Base-by-base conservation (phyloP, 495 filamentous ascomycete species). In the Daldinia childiae region DNA sequence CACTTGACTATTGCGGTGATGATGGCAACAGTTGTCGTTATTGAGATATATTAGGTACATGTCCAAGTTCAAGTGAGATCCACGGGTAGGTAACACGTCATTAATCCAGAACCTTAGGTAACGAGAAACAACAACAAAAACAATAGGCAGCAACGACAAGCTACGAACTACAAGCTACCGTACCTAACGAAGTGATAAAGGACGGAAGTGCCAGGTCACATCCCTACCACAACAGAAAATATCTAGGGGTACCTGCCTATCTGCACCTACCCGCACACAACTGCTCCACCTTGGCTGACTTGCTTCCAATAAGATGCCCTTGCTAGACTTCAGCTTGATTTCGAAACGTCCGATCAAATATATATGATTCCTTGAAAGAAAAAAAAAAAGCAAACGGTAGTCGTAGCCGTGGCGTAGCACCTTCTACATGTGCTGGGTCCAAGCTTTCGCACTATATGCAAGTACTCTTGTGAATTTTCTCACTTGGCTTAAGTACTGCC, bases 181-280 rank as follows among this genome's bases (percentile, higher is more conserved):
- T n/a, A n/a, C n/a, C n/a, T n/a, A n/a, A n/a, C n/a, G 19, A 41
- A 11, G 32, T 5, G 34, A 36, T 1, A 14, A 36, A 29, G 17
- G 1, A 7, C n/a, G 27, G 56, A 58, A 39, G 38, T 57, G 27
- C 36, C 38, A 43, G 26, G 57, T 48, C 62, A 51, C 39, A 14
- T 58, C 14, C 51, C 51, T 27, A 57, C 34, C 30, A 15, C 29
- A 11, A 52, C 43, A 8, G 64, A 32, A 52, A 38, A 64, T 45
- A 55, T 17, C 43, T 38, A 58, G 43, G 15, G 32, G 26, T 63
- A 39, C 51, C 26, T 59, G 41, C 51, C 9, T 43, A 50, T 29
- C 51, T 72, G 69, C 69, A 64, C 29, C 32, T 64, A 64, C 64
- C 63, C 64, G 64, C 48, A 60, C 48, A 61, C 60, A 52, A n/a